Base-by-base conservation (phyloP, 2,329 filamentous ascomycete genomes). In the Neopestalotiopsis sp. region DNA sequence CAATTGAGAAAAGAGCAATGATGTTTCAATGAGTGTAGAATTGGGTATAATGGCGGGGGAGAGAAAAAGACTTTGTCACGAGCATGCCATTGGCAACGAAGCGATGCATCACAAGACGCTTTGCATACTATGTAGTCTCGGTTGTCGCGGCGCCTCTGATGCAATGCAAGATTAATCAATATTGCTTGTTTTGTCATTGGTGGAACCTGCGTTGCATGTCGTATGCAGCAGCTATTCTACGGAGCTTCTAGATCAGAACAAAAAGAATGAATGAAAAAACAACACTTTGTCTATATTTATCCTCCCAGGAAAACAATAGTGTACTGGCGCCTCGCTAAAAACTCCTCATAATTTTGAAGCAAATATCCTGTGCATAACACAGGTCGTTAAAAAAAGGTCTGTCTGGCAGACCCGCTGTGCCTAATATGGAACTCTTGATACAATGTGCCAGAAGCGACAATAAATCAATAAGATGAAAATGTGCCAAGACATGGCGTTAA, bases 261-360 rank as follows among this genome's bases (percentile, higher is more conserved):
- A 14, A 53, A 53, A n/a, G 34, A 28, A 28, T 28, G 5, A 38
- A 38, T 7, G 34, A 53, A 53, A n/a, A 53, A 53, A n/a, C 20
- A 53, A 28, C 24, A 28, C 24, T n/a, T 53, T 53, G 17, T 17
- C 45, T 53, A 6, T 17, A 53, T 53, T 53, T 20, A 6, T 24
- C 45, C 45, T 24, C 45, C 45, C n/a, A 20, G n/a, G 7, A 53
- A 10, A 38, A 38, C 6, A 38, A 38, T 7, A 38, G n/a, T n/a
- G 45, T 53, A 53, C 17, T 53, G 45, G 45, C 45, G 45, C 45
- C 45, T 53, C 45, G 45, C 45, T 53, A 53, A 53, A 53, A 53
- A 53, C 45, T 53, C 45, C 45, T 53, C 17, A 53, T 53, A 9
- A 53, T n/a, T 24, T n/a, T 53, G 17, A 53, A 53, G 45, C 14